Evolutionary conservation across 345 rosid species (phyloP).

Genomic region (Psidium friedrichsthalianum): DNA sequence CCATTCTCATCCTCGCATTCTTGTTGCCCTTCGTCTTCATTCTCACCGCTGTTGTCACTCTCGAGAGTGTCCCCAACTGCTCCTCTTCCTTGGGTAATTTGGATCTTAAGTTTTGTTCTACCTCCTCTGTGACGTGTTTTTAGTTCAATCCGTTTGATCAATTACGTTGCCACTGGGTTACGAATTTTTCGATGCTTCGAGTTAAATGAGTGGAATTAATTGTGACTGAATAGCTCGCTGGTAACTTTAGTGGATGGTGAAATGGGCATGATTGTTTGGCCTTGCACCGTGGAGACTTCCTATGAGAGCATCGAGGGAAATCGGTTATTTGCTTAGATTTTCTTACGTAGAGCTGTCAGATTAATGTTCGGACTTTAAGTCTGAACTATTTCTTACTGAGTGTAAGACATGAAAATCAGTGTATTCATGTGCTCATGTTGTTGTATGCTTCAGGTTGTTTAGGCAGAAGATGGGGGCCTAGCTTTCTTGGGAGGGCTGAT

Average conservation of each 20-base stretch:
- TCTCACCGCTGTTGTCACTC: slow-evolving; percentile 95
- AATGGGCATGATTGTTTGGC: neutral
- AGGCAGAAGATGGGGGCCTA: slow-evolving; percentile 95
- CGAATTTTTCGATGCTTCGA: neutral
- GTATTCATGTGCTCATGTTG: neutral
- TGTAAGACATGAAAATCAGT: neutral
- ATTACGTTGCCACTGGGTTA: neutral
- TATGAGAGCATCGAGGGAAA: neutral
- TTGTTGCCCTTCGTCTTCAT: slow-evolving; percentile 98
- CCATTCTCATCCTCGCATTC: slow-evolving; percentile 91
- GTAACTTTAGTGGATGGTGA: neutral
- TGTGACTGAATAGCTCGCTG: neutral
- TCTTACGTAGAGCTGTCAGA: neutral
- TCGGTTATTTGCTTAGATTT: neutral
- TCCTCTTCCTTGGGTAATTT: slow-evolving; percentile 43
- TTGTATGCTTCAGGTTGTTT: slow-evolving; percentile 67
- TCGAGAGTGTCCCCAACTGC: slow-evolving; percentile 99
- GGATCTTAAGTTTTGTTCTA: neutral
- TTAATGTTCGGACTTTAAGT: neutral
- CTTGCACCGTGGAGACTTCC: neutral
- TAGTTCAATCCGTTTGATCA: neutral
- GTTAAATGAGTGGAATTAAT: neutral
- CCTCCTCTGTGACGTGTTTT: neutral
- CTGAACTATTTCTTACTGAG: neutral
- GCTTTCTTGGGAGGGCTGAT: slow-evolving; percentile 84